Percentiles rank a stretch among this genome's conserved stretches.
phyloP scores from a whole-genome alignment of 2,329 filamentous ascomycete species.

The Fusarium sp. region DNA sequence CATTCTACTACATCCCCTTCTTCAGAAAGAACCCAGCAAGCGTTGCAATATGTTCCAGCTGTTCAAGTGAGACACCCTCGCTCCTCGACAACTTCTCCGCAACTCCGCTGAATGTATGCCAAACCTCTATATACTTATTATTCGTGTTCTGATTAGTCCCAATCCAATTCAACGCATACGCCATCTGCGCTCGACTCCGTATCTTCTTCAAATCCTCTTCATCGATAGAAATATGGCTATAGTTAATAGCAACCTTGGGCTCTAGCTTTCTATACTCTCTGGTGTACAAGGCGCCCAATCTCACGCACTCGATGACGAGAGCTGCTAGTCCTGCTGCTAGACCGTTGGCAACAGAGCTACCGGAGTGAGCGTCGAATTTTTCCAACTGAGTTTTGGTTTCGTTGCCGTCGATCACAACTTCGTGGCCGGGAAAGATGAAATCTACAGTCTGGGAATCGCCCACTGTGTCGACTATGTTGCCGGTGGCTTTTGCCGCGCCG shows the following conservation, averaged over 20 bases:
- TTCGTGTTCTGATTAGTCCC: neutral
- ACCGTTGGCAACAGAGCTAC: conserved; percentile 16
- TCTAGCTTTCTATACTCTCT: neutral
- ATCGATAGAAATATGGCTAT: neutral
- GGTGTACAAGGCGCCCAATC: conserved; percentile 1
- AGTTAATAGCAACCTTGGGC: neutral
- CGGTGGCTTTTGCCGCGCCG: conserved; percentile 19
- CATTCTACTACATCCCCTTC: neutral
- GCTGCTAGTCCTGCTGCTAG: neutral
- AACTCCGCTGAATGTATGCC: neutral
- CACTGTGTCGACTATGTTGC: conserved; percentile 7
- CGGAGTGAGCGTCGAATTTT: neutral
- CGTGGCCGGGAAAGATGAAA: neutral
- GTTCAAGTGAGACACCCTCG: neutral
- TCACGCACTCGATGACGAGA: conserved; percentile 4
- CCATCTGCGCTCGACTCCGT: neutral
- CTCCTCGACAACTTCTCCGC: neutral
- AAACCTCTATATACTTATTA: neutral
- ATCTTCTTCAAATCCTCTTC: neutral
- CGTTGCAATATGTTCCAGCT: neutral
- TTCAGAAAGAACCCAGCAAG: neutral
- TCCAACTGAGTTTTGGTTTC: neutral
- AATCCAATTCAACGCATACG: neutral
- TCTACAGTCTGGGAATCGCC: neutral
- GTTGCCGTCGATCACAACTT: neutral